Base-by-base conservation (phyloP, 306 rosid genomes). In the Hippophae rhamnoides region DNA sequence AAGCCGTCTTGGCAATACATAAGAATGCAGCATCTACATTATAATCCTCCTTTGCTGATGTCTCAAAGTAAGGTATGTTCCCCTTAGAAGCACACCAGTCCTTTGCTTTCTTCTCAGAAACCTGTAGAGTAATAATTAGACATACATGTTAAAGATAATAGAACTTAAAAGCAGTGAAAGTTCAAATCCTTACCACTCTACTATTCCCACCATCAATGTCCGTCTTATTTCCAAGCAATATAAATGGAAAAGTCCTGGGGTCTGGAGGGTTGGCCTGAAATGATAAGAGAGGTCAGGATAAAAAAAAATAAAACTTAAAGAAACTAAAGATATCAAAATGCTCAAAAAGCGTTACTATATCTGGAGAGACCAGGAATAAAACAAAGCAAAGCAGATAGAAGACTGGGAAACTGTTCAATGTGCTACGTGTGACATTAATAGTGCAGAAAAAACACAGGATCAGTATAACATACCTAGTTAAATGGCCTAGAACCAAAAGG, bases 201-300 rank as follows among this genome's bases (percentile, higher is more conserved):
- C 95, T 90, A 70, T 86, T 90, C 65, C 93, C 97, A 62, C 95
- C 97, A 74, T 90, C 95, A 44, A 90, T 85, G 79, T 90, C 94
- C 68, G 86, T 74, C 87, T 90, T 90, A 81, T 90, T 90, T 77
- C 94, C 97, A 47, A 90, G 95, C 77, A 86, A 76, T 66, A 82
- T 84, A 68, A 90, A 86, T 0, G 97, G 97, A 74, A 90, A 90
- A 5, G 72, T 75, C 72, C 62, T 79, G 13, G 95, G 90, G 67
- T 81, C 76, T 43, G 89, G 52, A 69, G 95, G 93, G 70, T 79
- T 84, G 54, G 94, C 94, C 97, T 86, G 77, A 13, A 9, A 43
- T 47, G 74, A 18, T 38, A 67, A 26, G 55, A 58, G 50, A 41
- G 61, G 43, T 41, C 25, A 6, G 43, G 47, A 8, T 0, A 6